Conservation (phyloP, 805 yeast species). For the Candida wancherniae region DNA sequence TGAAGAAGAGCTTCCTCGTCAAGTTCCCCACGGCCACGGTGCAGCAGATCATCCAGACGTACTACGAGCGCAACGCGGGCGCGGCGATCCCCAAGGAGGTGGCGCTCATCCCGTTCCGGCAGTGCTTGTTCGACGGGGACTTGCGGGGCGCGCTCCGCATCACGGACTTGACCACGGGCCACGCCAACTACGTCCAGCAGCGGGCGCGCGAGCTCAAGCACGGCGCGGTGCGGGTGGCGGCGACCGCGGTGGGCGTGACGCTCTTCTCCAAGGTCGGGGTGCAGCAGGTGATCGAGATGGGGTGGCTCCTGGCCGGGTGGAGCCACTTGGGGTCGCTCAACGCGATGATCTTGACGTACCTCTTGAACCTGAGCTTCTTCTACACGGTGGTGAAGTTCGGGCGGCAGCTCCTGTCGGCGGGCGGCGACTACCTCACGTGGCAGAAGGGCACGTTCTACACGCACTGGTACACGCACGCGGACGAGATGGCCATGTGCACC, state of each 20-base stretch:
- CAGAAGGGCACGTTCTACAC: constrained; percentile 59
- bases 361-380: constrained; percentile 38
- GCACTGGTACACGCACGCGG: constrained; percentile 61
- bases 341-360: constrained; percentile 37
- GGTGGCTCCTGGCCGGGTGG: constrained; percentile 34
- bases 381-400: constrained; percentile 39
- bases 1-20: constrained; percentile 27
- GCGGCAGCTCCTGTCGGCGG: constrained; percentile 36
- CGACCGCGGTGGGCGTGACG: constrained; percentile 30
- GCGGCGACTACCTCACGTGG: constrained; percentile 58
- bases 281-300: constrained; percentile 34
- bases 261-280: constrained; percentile 40
- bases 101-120: constrained; percentile 61
- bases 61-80: constrained; percentile 22
- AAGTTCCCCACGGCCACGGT: constrained; percentile 30
- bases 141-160: constrained; percentile 51
- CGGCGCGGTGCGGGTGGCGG: constrained; percentile 29
- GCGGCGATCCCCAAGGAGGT: constrained; percentile 29
- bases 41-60: constrained; percentile 24
- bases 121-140: constrained; percentile 54
- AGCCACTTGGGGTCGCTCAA: constrained; percentile 42
- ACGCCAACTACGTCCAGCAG: constrained; percentile 41
- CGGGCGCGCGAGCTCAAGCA: constrained; percentile 26
- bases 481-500: constrained; percentile 63
- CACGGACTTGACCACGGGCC: constrained; percentile 59